Evolutionary conservation across 352 stramenopile genomes (phyloP), one percentile per base, ranked within the genome.

Genomic region (Elongisporangium undulatum): DNA sequence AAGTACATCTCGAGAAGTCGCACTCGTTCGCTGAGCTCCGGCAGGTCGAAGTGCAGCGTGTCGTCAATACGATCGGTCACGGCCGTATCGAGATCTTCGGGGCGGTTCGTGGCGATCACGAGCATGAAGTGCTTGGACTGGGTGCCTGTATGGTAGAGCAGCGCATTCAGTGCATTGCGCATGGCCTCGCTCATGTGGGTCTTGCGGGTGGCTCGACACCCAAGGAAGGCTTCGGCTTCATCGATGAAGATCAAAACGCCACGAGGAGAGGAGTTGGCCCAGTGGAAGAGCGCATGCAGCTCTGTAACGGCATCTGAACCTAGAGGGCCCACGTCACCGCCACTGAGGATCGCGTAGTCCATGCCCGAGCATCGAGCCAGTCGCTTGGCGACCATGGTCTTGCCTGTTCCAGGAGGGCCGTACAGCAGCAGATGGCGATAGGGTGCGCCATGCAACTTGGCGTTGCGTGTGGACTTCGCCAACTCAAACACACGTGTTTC

Each of bases 241-340:
- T 96, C 87, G 53, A 96, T 92, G 50, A 96, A 93, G 59, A 97
- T 84, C n/a, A 95, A 56, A 0, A 95, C 77, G 2, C 82, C 82
- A 17, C 82, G 82, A 22, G 77, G 75, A 20, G 82, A 91, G 8
- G 78, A 69, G 29, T 85, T 77, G n/a, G 86, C 81, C 87, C 87
- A 97, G 19, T 79, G 70, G 49, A 97, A 89, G 12, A 97, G 64
- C 4, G 82, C 75, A 51, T 95, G 84, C 1, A 97, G 72, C 63
- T 95, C 86, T 0, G 81, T 90, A 1, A 94, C 82, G 8, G 85
- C 89, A 23, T 88, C 74, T 0, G 74, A 75, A 1, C 87, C 86
- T 0, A 97, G 61, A 13, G 87, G 86, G 12, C 82, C 89, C 4
- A 95, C 85, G 62, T 97, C 89, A 6, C 85, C 89, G 16, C 89